Evolutionary conservation across 2,329 filamentous ascomycete species (phyloP), one percentile per base, ranked within the genome.

Genomic region (Fusarium sulawesiense): DNA sequence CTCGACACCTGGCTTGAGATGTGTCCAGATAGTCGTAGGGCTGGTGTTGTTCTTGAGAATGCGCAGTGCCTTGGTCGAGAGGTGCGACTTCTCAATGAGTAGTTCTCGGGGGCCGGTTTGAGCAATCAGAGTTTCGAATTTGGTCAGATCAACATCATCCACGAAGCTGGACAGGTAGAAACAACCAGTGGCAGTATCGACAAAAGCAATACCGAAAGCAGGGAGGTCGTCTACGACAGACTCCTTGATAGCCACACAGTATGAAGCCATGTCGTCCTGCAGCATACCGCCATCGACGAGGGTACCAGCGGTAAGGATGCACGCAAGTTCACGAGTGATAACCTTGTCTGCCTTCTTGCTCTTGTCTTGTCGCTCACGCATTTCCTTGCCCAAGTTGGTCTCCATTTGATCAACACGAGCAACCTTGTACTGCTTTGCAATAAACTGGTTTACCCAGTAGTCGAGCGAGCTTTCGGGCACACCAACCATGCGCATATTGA

Each of bases 401-500:
- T 99, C 96, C 86, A 94, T 94, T 79, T 99, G 96, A 78, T 98
- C 96, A 25, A 99, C 96, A 20, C 95, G 88, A 9, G 96, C 96
- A 56, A 99, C 97, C 81, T 99, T 99, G 88, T 90, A 97, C 34
- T 97, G 96, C 79, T 98, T 98, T 62, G 95, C 96, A 42, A 99
- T 94, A 75, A 99, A 99, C 76, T 99, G 96, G 75, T 97, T 97
- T 60, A 96, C 94, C 96, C 96, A 99, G 78, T 96, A 91, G 76
- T 96, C 93, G n/a, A 99, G 84, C 14, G 94, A 97, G 76, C 93
- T 92, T 79, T 99, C 96, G 0, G 96, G 96, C 0, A 99, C 96
- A 66, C 96, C 96, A 4, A 98, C 96, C 96, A 99, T 99, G 72
- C 95, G 92, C 96, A 99, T 99, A 79, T 99, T 99, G 78, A 99